A percentile compares a stretch with the other conserved stretches of the same genome.
Evolutionary conservation across 371 early-diverging fungal species (phyloP).

Genomic region (Dichotomocladium elegans): DNA sequence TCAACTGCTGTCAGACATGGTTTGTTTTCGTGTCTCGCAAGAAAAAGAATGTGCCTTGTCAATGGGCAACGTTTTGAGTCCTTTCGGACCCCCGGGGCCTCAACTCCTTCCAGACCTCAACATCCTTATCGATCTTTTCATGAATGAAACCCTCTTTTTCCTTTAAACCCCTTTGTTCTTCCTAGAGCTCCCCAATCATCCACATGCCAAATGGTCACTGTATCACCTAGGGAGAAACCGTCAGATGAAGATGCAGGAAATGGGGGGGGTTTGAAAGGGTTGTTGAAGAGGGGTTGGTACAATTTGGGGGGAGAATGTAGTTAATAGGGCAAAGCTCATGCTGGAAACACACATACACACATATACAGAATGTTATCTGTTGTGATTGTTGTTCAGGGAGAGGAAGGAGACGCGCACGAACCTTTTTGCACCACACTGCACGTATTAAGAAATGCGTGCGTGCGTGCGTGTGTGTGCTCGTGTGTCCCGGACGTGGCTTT

Average conservation of each 20-base stretch:
- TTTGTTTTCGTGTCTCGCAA: no score
- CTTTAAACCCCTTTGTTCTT: background rate
- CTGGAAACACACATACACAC: background rate
- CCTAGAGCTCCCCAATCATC: background rate
- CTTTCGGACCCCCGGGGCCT: no score
- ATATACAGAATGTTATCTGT: background rate
- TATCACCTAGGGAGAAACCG: no score
- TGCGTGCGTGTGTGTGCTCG: background rate
- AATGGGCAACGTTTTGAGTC: no score
- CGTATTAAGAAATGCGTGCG: no score
- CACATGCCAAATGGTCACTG: no score
- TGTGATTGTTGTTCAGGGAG: background rate
- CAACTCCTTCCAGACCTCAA: no score
- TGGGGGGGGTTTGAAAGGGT: no score
- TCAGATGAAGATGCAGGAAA: no score
- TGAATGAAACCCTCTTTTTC: background rate
- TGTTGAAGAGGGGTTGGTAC: background rate
- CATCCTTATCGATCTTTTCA: background rate
- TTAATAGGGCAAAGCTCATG: background rate
- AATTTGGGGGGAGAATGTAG: background rate
- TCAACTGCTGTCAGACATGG: no score
- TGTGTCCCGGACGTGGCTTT: no score
- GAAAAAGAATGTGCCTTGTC: no score
- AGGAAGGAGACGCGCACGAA: constrained; percentile 9
- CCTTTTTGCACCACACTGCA: constrained; percentile 1